Percentiles rank a stretch among this genome's conserved stretches.
These are phyloP conservation scores for Ogataea paradorogensis DNA, from an alignment of 805 yeast genomes.

Conservation along the genomic window DNA sequence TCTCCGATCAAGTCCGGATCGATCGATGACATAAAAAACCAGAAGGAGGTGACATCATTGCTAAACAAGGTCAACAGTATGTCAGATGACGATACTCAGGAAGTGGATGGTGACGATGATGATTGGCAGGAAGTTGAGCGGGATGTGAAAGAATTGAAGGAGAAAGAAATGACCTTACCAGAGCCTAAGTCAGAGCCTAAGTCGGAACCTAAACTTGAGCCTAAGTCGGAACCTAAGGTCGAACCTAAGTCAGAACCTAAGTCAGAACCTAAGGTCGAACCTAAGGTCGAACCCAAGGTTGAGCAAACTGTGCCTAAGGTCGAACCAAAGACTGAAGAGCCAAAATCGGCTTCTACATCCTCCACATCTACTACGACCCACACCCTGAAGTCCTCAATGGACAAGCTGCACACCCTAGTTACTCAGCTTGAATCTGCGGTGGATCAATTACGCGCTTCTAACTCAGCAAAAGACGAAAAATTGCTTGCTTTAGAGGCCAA, in stretches of 20 bases:
- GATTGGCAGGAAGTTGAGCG: slow-evolving; percentile 28
- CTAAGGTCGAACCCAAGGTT: slow-evolving; percentile 13
- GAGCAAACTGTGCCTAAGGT: slow-evolving; percentile 5
- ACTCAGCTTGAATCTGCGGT: slow-evolving; percentile 56
- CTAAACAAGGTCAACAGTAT: slow-evolving; percentile 42
- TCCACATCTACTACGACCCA: slow-evolving; percentile 48
- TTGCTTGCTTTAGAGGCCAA: slow-evolving; percentile 57
- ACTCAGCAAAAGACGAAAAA: slow-evolving; percentile 63
- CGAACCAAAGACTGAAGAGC: slow-evolving; percentile 12
- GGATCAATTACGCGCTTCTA: slow-evolving; percentile 47
- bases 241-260: not conserved
- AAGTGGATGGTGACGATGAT: slow-evolving; percentile 27
- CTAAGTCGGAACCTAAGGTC: no score
- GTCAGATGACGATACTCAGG: slow-evolving; percentile 40
- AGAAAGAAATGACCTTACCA: not conserved
- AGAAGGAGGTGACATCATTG: slow-evolving; percentile 45
- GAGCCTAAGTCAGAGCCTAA: slow-evolving; percentile 1
- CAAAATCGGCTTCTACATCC: slow-evolving; percentile 14
- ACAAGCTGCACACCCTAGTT: slow-evolving; percentile 59
- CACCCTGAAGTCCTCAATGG: slow-evolving; percentile 70
- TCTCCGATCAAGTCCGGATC: slow-evolving; percentile 1
- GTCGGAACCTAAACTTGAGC: slow-evolving; percentile 7
- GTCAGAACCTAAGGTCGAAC: not conserved
- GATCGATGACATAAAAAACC: slow-evolving; percentile 46
- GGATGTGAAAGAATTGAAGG: not conserved